Evolutionary conservation across 1,139 yeast species (phyloP).

Genomic region (Taiozyma sp.): DNA sequence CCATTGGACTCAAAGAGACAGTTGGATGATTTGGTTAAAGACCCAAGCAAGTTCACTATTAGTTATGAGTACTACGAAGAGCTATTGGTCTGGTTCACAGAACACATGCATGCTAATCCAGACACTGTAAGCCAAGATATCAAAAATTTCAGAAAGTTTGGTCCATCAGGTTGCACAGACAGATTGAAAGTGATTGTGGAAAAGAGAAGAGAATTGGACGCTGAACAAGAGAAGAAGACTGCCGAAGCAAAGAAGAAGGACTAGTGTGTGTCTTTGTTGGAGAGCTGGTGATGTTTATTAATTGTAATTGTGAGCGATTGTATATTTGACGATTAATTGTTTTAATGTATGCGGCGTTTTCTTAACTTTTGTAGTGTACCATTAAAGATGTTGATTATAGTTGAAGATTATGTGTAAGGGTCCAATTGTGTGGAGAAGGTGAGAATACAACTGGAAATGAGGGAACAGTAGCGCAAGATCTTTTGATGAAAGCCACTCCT

Average conservation of each 20-base stretch:
- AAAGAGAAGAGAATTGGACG: slow-evolving; percentile 25
- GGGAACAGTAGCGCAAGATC: no score
- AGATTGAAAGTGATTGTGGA: slow-evolving; percentile 33
- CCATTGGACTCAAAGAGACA: slow-evolving; percentile 36
- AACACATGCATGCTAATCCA: slow-evolving; percentile 28
- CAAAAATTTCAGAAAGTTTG: slow-evolving; percentile 51
- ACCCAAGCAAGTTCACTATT: slow-evolving; percentile 39
- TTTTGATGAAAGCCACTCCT: no score
- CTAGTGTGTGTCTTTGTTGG: neutral
- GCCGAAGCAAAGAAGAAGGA: slow-evolving; percentile 11
- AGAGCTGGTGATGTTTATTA: neutral
- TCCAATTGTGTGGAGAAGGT: neutral
- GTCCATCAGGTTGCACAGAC: slow-evolving; percentile 48
- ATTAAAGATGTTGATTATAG: neutral
- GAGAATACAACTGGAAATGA: no score
- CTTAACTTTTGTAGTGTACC: neutral
- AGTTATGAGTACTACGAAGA: slow-evolving; percentile 49
- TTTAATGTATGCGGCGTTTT: neutral
- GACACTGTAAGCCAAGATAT: slow-evolving; percentile 30
- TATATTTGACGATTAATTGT: neutral
- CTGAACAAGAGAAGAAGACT: neutral
- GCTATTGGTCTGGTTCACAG: slow-evolving; percentile 40
- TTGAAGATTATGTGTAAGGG: neutral
- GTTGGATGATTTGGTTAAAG: slow-evolving; percentile 27
- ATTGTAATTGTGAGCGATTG: neutral